These are phyloP conservation scores for Lecanicillium sp. DNA, from an alignment of 2,329 filamentous ascomycete species.

Conservation along the genomic window DNA sequence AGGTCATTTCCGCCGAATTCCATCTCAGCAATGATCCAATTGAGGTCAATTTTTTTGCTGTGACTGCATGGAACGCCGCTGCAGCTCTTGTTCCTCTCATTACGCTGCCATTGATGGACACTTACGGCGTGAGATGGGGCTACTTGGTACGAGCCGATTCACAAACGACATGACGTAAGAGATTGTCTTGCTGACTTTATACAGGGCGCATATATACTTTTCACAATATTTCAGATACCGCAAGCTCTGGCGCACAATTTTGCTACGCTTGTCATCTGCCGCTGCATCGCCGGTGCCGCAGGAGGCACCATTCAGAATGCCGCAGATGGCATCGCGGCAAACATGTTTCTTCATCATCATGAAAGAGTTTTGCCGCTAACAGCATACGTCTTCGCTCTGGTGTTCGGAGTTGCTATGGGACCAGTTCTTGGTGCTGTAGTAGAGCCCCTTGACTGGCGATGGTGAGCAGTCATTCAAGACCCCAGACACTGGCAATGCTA, in stretches of 20 bases:
- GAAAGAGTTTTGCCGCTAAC: slow-evolving; percentile 14
- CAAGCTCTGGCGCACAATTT: slow-evolving; percentile 14
- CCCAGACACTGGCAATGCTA: background rate
- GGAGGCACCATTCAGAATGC: slow-evolving; percentile 15
- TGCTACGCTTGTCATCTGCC: slow-evolving; percentile 17
- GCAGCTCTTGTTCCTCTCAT: slow-evolving; percentile 11
- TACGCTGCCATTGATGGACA: slow-evolving; percentile 16
- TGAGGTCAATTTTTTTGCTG: slow-evolving; percentile 14
- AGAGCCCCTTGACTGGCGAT: slow-evolving; percentile 15
- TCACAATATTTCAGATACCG: slow-evolving; percentile 12
- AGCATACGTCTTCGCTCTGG: slow-evolving; percentile 12
- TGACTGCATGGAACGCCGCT: slow-evolving; percentile 15
- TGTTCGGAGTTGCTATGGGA: slow-evolving; percentile 15
- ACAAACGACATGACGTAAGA: background rate
- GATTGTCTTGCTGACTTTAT: background rate
- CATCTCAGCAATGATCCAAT: background rate
- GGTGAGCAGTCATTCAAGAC: slow-evolving; percentile 2
- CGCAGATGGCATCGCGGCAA: slow-evolving; percentile 15
- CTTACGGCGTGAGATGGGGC: slow-evolving; percentile 12
- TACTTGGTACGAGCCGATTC: slow-evolving; percentile 9
- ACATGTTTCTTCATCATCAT: slow-evolving; percentile 10
- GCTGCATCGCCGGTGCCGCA: slow-evolving; percentile 12
- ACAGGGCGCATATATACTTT: slow-evolving; percentile 7
- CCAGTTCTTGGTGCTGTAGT: slow-evolving; percentile 14
- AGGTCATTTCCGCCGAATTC: slow-evolving; percentile 7